Evolutionary conservation across 129 eudicot species (phyloP).

Genomic region (Scalesia atractyloides): DNA sequence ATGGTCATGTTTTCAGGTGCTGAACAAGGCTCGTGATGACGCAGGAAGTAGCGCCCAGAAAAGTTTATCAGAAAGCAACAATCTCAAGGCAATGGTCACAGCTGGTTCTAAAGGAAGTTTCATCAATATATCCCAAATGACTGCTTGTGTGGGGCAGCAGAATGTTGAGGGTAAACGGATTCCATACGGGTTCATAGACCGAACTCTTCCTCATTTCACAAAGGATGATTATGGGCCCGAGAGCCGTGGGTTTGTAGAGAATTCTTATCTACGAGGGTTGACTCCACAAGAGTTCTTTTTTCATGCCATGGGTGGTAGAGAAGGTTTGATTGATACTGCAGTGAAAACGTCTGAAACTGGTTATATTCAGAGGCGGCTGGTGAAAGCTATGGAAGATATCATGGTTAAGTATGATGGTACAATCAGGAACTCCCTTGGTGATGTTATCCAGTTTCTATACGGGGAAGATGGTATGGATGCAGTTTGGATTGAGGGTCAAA

Average conservation of each 20-base stretch:
- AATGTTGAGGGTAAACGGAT: slow-evolving; percentile 98
- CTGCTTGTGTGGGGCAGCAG: slow-evolving; percentile 99
- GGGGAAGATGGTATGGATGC: slow-evolving; percentile 99
- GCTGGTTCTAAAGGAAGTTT: slow-evolving; percentile 99
- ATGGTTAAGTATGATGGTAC: slow-evolving; percentile 99
- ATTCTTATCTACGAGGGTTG: slow-evolving; percentile 87
- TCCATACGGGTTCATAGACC: slow-evolving; percentile 82
- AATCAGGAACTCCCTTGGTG: slow-evolving; percentile 91
- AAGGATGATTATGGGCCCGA: slow-evolving; percentile 95
- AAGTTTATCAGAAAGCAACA: slow-evolving; percentile 94
- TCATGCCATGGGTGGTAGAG: slow-evolving; percentile 99
- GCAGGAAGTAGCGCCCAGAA: slow-evolving; percentile 97
- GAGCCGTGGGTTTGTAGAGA: slow-evolving; percentile 98
- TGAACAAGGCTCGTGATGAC: slow-evolving; percentile 99
- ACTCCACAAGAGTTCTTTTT: slow-evolving; percentile 98
- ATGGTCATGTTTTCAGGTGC: slow-evolving; percentile 49
- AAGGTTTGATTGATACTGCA: slow-evolving; percentile 96
- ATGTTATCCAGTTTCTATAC: slow-evolving; percentile 97
- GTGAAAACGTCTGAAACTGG: slow-evolving; percentile 99
- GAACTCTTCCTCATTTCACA: slow-evolving; percentile 95
- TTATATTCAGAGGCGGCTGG: slow-evolving; percentile 85
- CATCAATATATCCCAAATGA: slow-evolving; percentile 96
- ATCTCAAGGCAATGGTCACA: slow-evolving; percentile 97
- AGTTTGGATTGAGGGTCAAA: slow-evolving; percentile 95
- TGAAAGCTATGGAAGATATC: slow-evolving; percentile 98